Conservation (phyloP, 1,139 yeast genomes). For the Candida sp. region DNA sequence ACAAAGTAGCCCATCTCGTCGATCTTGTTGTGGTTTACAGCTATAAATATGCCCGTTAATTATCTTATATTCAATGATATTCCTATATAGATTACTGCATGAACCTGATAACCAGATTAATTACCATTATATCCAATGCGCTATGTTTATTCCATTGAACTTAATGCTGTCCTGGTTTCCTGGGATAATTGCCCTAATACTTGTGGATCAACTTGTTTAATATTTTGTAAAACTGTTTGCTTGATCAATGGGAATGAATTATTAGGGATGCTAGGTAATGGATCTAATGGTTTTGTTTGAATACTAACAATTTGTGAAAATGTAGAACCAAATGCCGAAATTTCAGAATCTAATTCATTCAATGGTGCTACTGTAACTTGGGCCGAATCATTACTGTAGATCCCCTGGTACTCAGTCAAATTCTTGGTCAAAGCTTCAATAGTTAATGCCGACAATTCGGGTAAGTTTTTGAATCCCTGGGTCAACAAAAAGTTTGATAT, state of each 20-base stretch:
- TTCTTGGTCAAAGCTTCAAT: constrained; percentile 50
- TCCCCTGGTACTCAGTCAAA: constrained; percentile 38
- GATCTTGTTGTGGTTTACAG: too few species aligned
- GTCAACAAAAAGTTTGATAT: constrained; percentile 47
- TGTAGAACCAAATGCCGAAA: constrained; percentile 77
- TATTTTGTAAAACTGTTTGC: constrained; percentile 23
- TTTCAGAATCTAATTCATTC: constrained; percentile 60
- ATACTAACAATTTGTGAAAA: constrained; percentile 73
- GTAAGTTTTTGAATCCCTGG: constrained; percentile 34
- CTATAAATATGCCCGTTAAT: too few species aligned
- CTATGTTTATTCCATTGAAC: constrained; percentile 8
- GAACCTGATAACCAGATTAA: too few species aligned
- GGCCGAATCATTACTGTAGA: constrained; percentile 22
- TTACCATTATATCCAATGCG: too few species aligned
- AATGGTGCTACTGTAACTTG: constrained; percentile 14
- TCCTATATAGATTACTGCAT: too few species aligned
- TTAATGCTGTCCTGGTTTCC: constrained; percentile 17
- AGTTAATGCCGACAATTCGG: constrained; percentile 21
- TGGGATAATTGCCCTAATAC: constrained; percentile 26
- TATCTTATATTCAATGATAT: too few species aligned
- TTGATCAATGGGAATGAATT: constrained; percentile 33
- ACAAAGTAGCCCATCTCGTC: too few species aligned
- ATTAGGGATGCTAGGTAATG: constrained; percentile 45
- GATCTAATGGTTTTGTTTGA: constrained; percentile 62
- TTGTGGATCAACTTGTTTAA: constrained; percentile 29